A percentile compares a stretch with the other conserved stretches of the same genome.
phyloP scores from a whole-genome alignment of 1,284 basidiomycete species.

The Ganoderma multipileum region DNA sequence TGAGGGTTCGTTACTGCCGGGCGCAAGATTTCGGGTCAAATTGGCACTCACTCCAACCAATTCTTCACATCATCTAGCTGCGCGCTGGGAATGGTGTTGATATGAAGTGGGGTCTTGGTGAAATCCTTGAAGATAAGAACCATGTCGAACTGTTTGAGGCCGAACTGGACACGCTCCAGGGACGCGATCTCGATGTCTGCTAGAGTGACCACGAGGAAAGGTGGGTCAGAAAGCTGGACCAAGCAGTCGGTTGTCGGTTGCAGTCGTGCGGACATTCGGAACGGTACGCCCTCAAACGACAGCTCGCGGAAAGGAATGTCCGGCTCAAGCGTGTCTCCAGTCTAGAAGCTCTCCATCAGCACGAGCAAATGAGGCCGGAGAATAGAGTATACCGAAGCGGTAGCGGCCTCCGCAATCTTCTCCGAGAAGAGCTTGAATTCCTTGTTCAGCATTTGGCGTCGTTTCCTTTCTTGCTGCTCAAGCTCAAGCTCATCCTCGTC shows the following conservation, averaged over 20 bases:
- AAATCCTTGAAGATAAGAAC: slow-evolving; percentile 98
- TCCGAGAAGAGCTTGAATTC: slow-evolving; percentile 96
- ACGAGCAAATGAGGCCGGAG: slow-evolving; percentile 8
- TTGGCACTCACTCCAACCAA: slow-evolving; percentile 88
- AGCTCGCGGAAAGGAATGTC: slow-evolving; percentile 98
- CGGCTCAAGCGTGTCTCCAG: slow-evolving; percentile 87
- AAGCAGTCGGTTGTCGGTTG: slow-evolving; percentile 98
- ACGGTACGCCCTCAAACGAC: slow-evolving; percentile 97
- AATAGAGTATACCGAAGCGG: slow-evolving; percentile 61
- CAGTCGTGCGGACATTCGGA: slow-evolving; percentile 92
- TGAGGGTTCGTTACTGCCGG: background rate
- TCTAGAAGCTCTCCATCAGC: slow-evolving; percentile 45
- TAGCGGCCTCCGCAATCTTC: slow-evolving; percentile 89
- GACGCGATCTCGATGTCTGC: slow-evolving; percentile 97
- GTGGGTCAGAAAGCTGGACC: slow-evolving; percentile 94
- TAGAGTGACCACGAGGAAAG: slow-evolving; percentile 96
- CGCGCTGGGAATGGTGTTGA: slow-evolving; percentile 93
- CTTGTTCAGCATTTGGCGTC: slow-evolving; percentile 90
- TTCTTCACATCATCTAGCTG: slow-evolving; percentile 97
- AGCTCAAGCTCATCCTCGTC: slow-evolving; percentile 99
- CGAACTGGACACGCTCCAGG: slow-evolving; percentile 96
- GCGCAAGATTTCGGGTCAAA: slow-evolving; percentile 13
- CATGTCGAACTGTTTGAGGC: slow-evolving; percentile 97
- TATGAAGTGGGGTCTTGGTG: slow-evolving; percentile 88
- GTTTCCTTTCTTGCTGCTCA: slow-evolving; percentile 95